Evolutionary conservation across 257 asterid genomes (phyloP), one percentile per base, ranked within the genome.

Genomic region (Plectranthus barbatus): DNA sequence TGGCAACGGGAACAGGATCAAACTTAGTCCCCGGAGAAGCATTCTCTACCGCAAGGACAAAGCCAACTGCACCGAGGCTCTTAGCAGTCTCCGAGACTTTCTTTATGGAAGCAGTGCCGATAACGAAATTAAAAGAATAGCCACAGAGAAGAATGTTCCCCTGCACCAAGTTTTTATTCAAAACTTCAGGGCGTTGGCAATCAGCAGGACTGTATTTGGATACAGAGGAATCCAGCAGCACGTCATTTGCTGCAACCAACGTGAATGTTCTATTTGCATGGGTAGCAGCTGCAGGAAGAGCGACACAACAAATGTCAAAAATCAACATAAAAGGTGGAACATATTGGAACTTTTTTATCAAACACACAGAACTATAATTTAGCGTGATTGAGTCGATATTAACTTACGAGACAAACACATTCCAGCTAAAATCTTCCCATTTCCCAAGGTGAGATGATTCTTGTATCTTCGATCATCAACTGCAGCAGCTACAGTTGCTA

Each of bases 61-160:
- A 90, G 62, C 99, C 99, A 56, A 72, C 83, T 24, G 99, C 99
- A 39, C 96, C 96, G 11, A 93, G 97, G 70, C 69, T 82, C 84
- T 77, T 90, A 13, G 97, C 95, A 60, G 99, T 87, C 73, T 87
- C 80, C 0, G 89, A 67, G 36, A 87, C 99, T 68, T 67, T 84
- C 80, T 90, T 93, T 54, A 93, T 80, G 11, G 95, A 93, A 64
- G 99, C 83, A 63, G 96, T 79, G 64, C 96, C 99, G 50, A 79
- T 72, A 44, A 87, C 90, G 64, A 93, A 93, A 74, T 93, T 93
- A 76, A 87, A 93, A 45, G 99, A 87, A 74, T 90, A 90, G 54
- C 99, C 99, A 69, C 99, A 93, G 23, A 93, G 96, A 79, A 93
- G 90, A 72, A 93, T 90, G 67, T 85, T 93, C 36, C 97, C 99